A percentile compares a stretch with the other conserved stretches of the same genome.
Evolutionary conservation across 495 filamentous ascomycete genomes (phyloP).

Genomic region (Evernia prunastri): DNA sequence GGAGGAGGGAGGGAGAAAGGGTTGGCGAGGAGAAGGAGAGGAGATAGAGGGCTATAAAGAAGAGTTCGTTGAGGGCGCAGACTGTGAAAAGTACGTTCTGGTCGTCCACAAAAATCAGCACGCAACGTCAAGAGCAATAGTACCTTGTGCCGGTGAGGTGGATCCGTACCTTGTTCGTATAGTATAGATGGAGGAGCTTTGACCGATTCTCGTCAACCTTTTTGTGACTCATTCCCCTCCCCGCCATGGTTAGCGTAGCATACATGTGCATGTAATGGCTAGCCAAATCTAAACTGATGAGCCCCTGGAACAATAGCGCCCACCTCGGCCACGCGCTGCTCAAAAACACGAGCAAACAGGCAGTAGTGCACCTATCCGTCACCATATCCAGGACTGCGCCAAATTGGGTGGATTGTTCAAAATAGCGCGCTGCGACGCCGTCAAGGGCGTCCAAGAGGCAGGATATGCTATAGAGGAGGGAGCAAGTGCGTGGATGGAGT

Average conservation of each 20-base stretch:
- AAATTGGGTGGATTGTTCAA: constrained; percentile 86
- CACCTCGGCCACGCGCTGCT: constrained; percentile 87
- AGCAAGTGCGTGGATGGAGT: constrained; percentile 89
- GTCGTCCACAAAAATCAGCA: neutral
- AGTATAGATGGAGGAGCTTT: constrained; percentile 87
- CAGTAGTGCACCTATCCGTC: constrained; percentile 89
- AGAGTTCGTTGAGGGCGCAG: constrained; percentile 86
- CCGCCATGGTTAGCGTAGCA: constrained; percentile 74
- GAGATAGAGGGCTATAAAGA: constrained; percentile 97
- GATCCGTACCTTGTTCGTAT: constrained; percentile 78
- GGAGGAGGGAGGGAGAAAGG: constrained; percentile 75
- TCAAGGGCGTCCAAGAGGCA: constrained; percentile 93
- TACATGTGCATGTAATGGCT: constrained; percentile 99
- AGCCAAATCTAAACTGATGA: constrained; percentile 87
- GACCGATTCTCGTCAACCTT: constrained; percentile 70
- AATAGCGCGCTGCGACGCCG: constrained; percentile 80
- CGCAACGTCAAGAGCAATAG: neutral
- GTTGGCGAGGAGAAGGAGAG: constrained; percentile 88
- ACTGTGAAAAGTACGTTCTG: constrained; percentile 87
- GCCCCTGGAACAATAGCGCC: constrained; percentile 83
- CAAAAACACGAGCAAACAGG: constrained; percentile 88
- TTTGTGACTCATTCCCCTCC: constrained; percentile 73
- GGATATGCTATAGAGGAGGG: constrained; percentile 80
- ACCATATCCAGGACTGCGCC: constrained; percentile 98
- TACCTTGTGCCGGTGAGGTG: neutral